These are phyloP conservation scores for Xylariaceae sp. DNA, from an alignment of 2,329 filamentous ascomycete species.

Conservation along the genomic window DNA sequence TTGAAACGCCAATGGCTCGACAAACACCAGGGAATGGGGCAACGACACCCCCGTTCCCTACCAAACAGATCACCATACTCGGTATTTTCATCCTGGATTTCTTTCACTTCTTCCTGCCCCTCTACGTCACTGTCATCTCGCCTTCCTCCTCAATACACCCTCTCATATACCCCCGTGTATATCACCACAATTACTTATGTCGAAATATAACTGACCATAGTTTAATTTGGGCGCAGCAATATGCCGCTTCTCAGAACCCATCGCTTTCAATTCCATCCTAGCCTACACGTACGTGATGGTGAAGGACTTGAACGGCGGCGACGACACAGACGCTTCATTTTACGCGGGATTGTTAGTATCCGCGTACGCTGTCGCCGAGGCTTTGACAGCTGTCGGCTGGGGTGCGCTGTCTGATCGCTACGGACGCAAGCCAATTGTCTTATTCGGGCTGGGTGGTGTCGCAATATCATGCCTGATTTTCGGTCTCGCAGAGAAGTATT, in stretches of 20 bases:
- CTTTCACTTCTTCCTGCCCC: conserved; percentile 44
- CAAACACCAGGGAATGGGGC: conserved; percentile 11
- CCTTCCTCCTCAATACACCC: neutral
- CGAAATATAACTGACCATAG: conserved; percentile 3
- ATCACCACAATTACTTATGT: neutral
- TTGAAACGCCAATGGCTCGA: conserved; percentile 17
- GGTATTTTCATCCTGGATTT: conserved; percentile 19
- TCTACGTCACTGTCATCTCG: neutral
- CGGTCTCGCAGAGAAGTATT: conserved; percentile 48
- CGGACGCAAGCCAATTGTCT: conserved; percentile 46
- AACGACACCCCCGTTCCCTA: conserved; percentile 46
- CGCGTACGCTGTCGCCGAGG: conserved; percentile 51
- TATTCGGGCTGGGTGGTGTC: conserved; percentile 45
- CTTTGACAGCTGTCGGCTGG: conserved; percentile 50
- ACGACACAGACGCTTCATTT: conserved; percentile 51
- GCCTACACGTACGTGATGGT: conserved; percentile 53
- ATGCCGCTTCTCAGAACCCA: conserved; percentile 53
- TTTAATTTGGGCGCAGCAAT: conserved; percentile 42
- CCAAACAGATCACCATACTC: conserved; percentile 49
- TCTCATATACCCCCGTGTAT: neutral
- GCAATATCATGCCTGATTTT: conserved; percentile 50
- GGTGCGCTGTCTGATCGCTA: conserved; percentile 49
- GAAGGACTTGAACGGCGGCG: conserved; percentile 41
- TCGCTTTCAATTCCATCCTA: conserved; percentile 53
- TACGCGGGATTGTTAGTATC: conserved; percentile 55